A percentile compares a stretch with the other conserved stretches of the same genome.
Evolutionary conservation across 108 stramenopile genomes (phyloP).

Genomic region (Parmales sp.): DNA sequence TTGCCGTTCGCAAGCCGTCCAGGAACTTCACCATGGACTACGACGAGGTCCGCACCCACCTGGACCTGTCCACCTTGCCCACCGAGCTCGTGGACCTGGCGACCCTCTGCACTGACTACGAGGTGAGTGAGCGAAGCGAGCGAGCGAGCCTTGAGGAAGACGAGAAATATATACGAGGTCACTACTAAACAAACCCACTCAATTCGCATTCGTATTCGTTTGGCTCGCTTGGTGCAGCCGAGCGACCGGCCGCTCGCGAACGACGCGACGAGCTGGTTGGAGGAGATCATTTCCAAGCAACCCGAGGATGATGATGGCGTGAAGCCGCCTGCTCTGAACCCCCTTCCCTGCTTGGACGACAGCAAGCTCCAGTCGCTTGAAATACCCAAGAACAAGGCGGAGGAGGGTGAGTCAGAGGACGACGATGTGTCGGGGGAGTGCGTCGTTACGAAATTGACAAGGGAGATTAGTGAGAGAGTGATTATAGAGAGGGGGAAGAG

Average conservation of each 20-base stretch:
- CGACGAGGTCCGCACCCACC: background rate
- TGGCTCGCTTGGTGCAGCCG: too few species aligned
- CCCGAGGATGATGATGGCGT: too few species aligned
- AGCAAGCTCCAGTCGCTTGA: background rate
- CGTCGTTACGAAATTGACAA: background rate
- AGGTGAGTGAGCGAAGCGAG: too few species aligned
- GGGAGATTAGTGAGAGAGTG: background rate
- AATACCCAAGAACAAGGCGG: background rate
- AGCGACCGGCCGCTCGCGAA: background rate
- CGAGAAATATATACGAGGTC: too few species aligned
- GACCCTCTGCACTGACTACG: background rate
- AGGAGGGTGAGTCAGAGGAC: background rate
- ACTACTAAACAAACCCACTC: too few species aligned
- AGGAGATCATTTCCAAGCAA: too few species aligned
- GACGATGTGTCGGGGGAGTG: background rate
- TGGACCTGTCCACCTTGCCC: background rate
- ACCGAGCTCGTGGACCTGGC: constrained; percentile 8
- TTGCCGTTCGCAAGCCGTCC: background rate
- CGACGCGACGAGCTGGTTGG: background rate
- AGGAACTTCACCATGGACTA: constrained; percentile 8
- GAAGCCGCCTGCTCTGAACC: too few species aligned
- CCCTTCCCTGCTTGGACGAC: too few species aligned
- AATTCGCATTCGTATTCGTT: too few species aligned
- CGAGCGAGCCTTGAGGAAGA: too few species aligned
- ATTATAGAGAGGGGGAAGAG: background rate